Percentiles rank a stretch among this genome's conserved stretches.
These are phyloP conservation scores for Sarocladiaceae sp. DNA, from an alignment of 2,329 filamentous ascomycete species.

Conservation along the genomic window DNA sequence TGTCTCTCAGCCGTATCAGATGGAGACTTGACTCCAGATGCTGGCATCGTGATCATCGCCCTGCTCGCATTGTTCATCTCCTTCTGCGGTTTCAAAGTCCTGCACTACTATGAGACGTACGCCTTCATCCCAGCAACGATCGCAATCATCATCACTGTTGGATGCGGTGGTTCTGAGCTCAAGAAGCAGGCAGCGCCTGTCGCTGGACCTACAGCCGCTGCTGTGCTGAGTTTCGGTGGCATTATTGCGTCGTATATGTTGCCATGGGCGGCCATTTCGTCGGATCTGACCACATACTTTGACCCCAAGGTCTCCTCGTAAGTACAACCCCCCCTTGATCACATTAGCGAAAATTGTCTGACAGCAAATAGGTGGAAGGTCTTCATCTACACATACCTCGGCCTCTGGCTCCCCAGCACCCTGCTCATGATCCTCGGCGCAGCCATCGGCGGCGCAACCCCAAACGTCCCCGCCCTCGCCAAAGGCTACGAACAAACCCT, in stretches of 20 bases:
- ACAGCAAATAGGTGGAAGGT: constrained; percentile 31
- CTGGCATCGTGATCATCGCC: constrained; percentile 58
- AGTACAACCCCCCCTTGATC: constrained; percentile 21
- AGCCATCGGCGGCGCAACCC: constrained; percentile 57
- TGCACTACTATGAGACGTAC: constrained; percentile 56
- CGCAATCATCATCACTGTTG: constrained; percentile 49
- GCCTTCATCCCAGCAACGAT: constrained; percentile 53
- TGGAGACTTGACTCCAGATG: constrained; percentile 43
- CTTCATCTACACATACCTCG: constrained; percentile 53
- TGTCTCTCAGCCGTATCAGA: constrained; percentile 50
- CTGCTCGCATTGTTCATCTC: constrained; percentile 54
- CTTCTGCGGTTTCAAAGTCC: constrained; percentile 54
- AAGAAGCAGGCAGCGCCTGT: constrained; percentile 39
- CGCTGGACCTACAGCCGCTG: constrained; percentile 36
- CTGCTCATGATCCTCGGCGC: constrained; percentile 60
- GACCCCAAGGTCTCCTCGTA: constrained; percentile 50
- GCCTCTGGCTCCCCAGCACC: constrained; percentile 50
- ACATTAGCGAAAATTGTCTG: too few species aligned
- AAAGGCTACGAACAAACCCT: constrained; percentile 47
- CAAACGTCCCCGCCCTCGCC: constrained; percentile 49
- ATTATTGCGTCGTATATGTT: constrained; percentile 61
- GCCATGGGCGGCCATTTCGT: constrained; percentile 55
- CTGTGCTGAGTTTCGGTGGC: constrained; percentile 53
- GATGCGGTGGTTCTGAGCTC: constrained; percentile 48
- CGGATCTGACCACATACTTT: constrained; percentile 59